These are phyloP conservation scores for Nakaseomyces sp. DNA, from an alignment of 1,139 yeast genomes.

Conservation along the genomic window DNA sequence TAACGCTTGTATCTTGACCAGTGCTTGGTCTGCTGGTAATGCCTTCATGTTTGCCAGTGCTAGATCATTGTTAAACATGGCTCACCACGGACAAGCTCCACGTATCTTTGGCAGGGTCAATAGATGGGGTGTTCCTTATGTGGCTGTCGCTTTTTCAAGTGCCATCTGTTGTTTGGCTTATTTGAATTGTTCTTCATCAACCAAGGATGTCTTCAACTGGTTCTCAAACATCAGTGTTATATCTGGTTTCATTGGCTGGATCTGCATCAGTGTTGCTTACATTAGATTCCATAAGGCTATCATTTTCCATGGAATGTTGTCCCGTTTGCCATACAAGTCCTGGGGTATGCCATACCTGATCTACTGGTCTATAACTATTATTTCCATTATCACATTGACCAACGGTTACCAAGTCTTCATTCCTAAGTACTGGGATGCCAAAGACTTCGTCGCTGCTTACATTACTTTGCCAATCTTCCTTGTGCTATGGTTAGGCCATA, in stretches of 20 bases:
- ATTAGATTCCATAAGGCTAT: slow-evolving; percentile 58
- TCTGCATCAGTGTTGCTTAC: slow-evolving; percentile 54
- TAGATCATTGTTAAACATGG: slow-evolving; percentile 41
- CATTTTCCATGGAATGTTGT: slow-evolving; percentile 43
- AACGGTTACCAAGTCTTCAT: slow-evolving; percentile 51
- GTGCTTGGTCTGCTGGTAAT: slow-evolving; percentile 48
- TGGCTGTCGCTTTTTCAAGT: slow-evolving; percentile 31
- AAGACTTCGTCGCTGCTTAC: slow-evolving; percentile 54
- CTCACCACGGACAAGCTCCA: slow-evolving; percentile 44
- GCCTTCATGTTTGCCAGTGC: slow-evolving; percentile 37
- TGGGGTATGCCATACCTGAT: slow-evolving; percentile 45
- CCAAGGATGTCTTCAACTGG: slow-evolving; percentile 49
- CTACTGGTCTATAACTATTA: slow-evolving; percentile 38
- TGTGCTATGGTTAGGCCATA: slow-evolving; percentile 38
- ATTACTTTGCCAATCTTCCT: slow-evolving; percentile 50
- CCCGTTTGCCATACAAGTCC: slow-evolving; percentile 40
- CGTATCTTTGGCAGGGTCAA: slow-evolving; percentile 37
- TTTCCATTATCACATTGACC: slow-evolving; percentile 41
- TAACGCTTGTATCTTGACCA: slow-evolving; percentile 42
- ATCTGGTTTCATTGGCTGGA: slow-evolving; percentile 69
- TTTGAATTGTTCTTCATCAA: slow-evolving; percentile 33
- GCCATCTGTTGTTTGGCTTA: slow-evolving; percentile 35
- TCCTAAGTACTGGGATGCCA: slow-evolving; percentile 33
- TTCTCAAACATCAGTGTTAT: slow-evolving; percentile 72
- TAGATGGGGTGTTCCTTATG: slow-evolving; percentile 39